Evolutionary conservation across 148 eudicot species (phyloP).

Genomic region (Nyssa sinensis): DNA sequence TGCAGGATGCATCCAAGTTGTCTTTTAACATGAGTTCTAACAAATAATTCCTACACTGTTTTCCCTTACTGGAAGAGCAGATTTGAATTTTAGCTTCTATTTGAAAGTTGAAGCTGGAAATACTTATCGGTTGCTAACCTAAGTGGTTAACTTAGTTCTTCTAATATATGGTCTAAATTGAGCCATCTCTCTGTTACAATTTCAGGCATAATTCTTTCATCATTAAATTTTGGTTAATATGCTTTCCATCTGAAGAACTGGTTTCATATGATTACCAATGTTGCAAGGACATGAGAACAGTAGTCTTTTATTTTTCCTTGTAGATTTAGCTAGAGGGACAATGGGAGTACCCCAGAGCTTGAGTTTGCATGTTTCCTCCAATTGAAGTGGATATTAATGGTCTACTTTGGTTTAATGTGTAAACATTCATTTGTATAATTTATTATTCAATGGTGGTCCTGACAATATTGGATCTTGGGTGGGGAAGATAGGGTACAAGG

Average conservation of each 20-base stretch:
- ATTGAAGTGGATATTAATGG: conserved; percentile 1
- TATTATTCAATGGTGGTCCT: not conserved
- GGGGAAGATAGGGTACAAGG: not conserved
- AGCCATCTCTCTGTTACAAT: not conserved
- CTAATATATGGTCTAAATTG: not conserved
- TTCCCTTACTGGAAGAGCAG: not conserved
- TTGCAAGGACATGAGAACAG: not conserved
- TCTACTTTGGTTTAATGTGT: too few relatives aligned
- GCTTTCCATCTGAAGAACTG: not conserved
- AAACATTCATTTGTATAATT: too few relatives aligned
- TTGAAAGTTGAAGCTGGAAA: not conserved
- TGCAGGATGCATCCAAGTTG: not conserved
- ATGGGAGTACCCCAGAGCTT: not conserved
- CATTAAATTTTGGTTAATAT: not conserved
- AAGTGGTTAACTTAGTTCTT: not conserved
- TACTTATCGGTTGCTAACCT: not conserved
- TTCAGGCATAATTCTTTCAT: not conserved
- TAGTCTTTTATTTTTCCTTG: not conserved
- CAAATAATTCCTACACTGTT: not conserved
- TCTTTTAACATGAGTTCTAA: not conserved
- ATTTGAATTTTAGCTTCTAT: not conserved
- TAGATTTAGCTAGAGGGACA: not conserved
- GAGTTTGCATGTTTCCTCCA: not conserved
- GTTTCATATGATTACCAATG: not conserved
- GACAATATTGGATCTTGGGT: not conserved